These are phyloP conservation scores for Sinapis alba DNA, from an alignment of 441 rosid species.

Conservation along the genomic window DNA sequence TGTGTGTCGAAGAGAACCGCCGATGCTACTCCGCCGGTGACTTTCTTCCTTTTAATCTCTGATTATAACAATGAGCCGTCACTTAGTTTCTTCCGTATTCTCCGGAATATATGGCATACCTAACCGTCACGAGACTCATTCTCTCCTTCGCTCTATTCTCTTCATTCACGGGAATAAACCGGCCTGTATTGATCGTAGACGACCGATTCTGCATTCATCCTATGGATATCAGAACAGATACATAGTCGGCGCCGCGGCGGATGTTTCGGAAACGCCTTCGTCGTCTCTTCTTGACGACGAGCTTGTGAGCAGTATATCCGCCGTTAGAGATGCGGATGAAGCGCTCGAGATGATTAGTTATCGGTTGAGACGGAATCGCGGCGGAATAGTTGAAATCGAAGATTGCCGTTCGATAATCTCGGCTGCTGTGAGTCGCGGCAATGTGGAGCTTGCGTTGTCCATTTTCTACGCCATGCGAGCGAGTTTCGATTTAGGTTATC, in stretches of 20 bases:
- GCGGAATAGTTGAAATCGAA: conserved; percentile 51
- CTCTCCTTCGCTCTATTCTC: conserved; percentile 38
- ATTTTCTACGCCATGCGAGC: conserved; percentile 88
- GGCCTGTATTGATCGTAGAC: conserved; percentile 20
- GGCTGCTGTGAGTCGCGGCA: conserved; percentile 64
- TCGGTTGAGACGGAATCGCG: conserved; percentile 28
- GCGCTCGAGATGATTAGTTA: conserved; percentile 57
- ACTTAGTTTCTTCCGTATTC: conserved; percentile 45
- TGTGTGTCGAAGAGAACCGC: conserved; percentile 9
- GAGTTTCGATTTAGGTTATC: conserved; percentile 72
- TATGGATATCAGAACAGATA: conserved; percentile 8
- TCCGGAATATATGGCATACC: conserved; percentile 42
- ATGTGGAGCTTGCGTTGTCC: conserved; percentile 77
- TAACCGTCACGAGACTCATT: conserved; percentile 38
- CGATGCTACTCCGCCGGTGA: conserved; percentile 39
- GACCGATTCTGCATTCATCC: background rate
- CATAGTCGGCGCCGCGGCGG: conserved; percentile 9
- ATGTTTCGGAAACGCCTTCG: conserved; percentile 34
- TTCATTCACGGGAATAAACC: conserved; percentile 27
- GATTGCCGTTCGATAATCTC: conserved; percentile 62
- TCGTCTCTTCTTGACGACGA: conserved; percentile 37
- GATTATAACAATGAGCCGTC: conserved; percentile 46
- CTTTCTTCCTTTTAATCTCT: background rate
- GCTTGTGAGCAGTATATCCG: conserved; percentile 37
- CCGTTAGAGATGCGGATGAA: conserved; percentile 65